Base-by-base conservation (phyloP, 345 rosid genomes). In the Camelina hispida region DNA sequence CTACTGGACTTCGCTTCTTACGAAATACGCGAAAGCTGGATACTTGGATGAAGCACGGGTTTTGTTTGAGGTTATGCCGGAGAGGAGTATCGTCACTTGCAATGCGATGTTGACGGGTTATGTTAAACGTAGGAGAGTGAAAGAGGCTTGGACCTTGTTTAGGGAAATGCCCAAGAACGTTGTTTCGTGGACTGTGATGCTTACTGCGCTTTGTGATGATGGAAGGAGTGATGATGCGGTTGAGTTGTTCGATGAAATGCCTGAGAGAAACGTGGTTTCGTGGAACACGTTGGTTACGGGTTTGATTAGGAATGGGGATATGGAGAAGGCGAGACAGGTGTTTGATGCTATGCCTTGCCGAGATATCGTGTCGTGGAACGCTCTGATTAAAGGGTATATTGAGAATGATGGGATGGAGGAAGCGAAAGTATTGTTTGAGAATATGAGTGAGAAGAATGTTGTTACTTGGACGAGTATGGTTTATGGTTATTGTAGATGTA, bases 391-490 rank as follows among this genome's bases (percentile, higher is more conserved):
- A 5, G 89, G 89, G 52, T 89, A 73, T 72, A 82, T 69, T 12
- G 85, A 85, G 74, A 79, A 75, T 43, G 83, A 77, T 48, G 78
- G 69, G 50, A 76, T 89, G 84, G 79, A 72, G 25, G 83, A 72
- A 65, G 93, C 91, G 9, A 81, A 51, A 54, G 53, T 76, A 71
- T 88, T 87, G 68, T 89, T 87, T 79, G 82, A 77, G 64, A 82
- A 70, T 32, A 84, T 78, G 82, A 73, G 60, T 37, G 86, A 83
- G 56, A 87, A 68, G 17, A 88, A 85, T 80, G 89, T 86, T 23
- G 88, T 92, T 71, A 82, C 91, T 0, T 89, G 96, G 96, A 92
- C 89, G 71, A 87, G 93, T 1, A 78, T 87, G 80, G 72, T 88
- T 9, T 82, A 66, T 38, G 88, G 93, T 61, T 67, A 86, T 79